Evolutionary conservation across 2,329 filamentous ascomycete genomes (phyloP).

Genomic region (Aureobasidium sp.): DNA sequence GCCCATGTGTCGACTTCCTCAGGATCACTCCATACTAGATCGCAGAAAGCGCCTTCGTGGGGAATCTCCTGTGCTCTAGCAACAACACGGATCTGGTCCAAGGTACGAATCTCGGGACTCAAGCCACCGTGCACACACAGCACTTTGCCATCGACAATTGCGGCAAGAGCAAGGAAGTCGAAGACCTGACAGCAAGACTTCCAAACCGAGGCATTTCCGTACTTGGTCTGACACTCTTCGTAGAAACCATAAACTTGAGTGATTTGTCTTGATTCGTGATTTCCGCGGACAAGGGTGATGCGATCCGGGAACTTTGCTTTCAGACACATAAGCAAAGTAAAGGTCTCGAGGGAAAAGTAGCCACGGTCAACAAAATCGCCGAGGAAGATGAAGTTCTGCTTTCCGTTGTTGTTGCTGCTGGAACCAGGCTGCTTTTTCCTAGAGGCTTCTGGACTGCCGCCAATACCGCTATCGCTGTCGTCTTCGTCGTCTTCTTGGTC

Average conservation of each 20-base stretch:
- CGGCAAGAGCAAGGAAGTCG: slow-evolving; percentile 94
- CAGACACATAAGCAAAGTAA: slow-evolving; percentile 64
- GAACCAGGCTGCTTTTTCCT: slow-evolving; percentile 27
- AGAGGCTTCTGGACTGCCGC: slow-evolving; percentile 28
- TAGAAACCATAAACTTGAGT: slow-evolving; percentile 99
- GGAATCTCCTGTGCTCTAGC: slow-evolving; percentile 98
- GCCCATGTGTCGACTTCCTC: slow-evolving; percentile 79
- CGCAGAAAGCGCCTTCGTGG: slow-evolving; percentile 97
- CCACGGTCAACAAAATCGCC: slow-evolving; percentile 70
- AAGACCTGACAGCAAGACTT: slow-evolving; percentile 99
- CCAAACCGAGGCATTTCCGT: slow-evolving; percentile 98
- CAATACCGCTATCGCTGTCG: slow-evolving; percentile 38
- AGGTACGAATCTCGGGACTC: slow-evolving; percentile 89
- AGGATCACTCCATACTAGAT: slow-evolving; percentile 95
- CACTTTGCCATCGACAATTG: slow-evolving; percentile 97
- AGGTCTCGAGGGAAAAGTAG: slow-evolving; percentile 67
- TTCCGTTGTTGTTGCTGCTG: slow-evolving; percentile 43
- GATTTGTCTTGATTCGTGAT: slow-evolving; percentile 98
- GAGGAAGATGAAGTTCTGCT: slow-evolving; percentile 65
- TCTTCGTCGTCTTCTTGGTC: slow-evolving; percentile 45
- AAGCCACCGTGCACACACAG: slow-evolving; percentile 97
- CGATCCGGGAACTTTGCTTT: slow-evolving; percentile 74
- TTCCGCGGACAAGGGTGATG: slow-evolving; percentile 96
- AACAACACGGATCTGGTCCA: slow-evolving; percentile 90
- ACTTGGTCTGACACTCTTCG: slow-evolving; percentile 97